Evolutionary conservation across 2,329 filamentous ascomycete species (phyloP).

Genomic region (Pseudogymnoascus sp.): DNA sequence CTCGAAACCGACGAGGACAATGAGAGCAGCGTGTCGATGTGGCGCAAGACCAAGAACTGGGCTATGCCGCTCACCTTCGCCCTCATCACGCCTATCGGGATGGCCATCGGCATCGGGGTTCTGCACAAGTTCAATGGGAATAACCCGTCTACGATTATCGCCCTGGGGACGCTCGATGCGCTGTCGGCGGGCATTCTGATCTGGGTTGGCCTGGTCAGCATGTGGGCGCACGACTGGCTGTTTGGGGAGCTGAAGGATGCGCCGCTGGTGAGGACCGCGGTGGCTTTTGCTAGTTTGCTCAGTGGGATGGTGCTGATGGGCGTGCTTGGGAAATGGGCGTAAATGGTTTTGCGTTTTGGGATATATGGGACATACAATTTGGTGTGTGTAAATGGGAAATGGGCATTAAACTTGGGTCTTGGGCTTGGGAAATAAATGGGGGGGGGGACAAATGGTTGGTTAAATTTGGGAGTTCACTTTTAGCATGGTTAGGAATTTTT

Average conservation of each 20-base stretch:
- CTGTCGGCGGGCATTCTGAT: conserved; percentile 66
- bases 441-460: not conserved
- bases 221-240: conserved; percentile 72
- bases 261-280: conserved; percentile 36
- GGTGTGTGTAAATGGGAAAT: not conserved
- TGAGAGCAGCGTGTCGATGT: not conserved
- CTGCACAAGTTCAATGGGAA: conserved; percentile 66
- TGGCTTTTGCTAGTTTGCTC: conserved; percentile 47
- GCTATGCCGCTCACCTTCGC: conserved; percentile 57
- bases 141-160: conserved; percentile 57
- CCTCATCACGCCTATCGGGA: conserved; percentile 66
- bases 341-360: conserved; percentile 13
- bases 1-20: conserved; percentile 16
- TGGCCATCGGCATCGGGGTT: conserved; percentile 72
- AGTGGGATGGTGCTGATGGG: conserved; percentile 62
- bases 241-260: conserved; percentile 49
- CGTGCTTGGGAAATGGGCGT: conserved; percentile 68
- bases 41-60: conserved; percentile 39
- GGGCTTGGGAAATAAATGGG: too few relatives aligned
- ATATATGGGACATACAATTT: not conserved
- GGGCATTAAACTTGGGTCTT: not conserved
- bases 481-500: not conserved
- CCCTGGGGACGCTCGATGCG: conserved; percentile 66
- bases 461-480: not conserved
- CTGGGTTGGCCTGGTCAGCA: conserved; percentile 75